Conservation (phyloP, 768 basidiomycete species). For the Mycena leptocephala region DNA sequence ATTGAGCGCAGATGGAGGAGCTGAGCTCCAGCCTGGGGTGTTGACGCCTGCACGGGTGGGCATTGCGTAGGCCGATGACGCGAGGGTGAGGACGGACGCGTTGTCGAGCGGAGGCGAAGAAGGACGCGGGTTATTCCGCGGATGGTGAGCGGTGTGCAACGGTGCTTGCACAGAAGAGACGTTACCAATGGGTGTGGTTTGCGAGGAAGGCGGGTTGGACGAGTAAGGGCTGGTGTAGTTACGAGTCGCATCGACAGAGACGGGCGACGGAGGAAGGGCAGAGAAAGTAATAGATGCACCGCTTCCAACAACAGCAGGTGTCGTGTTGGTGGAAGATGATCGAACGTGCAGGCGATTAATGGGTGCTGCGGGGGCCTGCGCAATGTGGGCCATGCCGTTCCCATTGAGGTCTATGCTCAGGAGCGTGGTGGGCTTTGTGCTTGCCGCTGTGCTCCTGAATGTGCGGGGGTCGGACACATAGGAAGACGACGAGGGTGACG, state of each 20-base stretch:
- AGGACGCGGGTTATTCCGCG: constrained; percentile 95
- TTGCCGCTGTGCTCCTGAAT: constrained; percentile 87
- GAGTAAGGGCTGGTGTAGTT: constrained; percentile 45
- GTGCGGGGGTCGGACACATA: constrained; percentile 88
- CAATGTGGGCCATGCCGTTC: constrained; percentile 92
- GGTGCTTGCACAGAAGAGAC: constrained; percentile 82
- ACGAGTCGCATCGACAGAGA: constrained; percentile 56
- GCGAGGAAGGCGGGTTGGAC: constrained; percentile 42
- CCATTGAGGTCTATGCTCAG: constrained; percentile 90
- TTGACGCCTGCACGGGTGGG: constrained; percentile 68
- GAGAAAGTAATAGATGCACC: constrained; percentile 83
- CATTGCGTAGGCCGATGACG: constrained; percentile 91
- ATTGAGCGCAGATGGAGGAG: constrained; percentile 67
- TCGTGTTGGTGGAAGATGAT: constrained; percentile 71
- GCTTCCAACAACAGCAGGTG: constrained; percentile 59
- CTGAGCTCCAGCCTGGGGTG: constrained; percentile 59
- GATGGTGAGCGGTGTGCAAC: constrained; percentile 92
- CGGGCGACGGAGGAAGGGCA: constrained; percentile 68
- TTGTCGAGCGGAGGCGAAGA: constrained; percentile 93
- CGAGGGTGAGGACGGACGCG: constrained; percentile 93
- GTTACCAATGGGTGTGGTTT: constrained; percentile 42
- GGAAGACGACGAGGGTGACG: constrained; percentile 87
- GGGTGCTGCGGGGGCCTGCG: constrained; percentile 83
- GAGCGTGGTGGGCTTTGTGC: constrained; percentile 95
- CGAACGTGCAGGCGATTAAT: constrained; percentile 71